Base-by-base conservation (phyloP, 179 eudicot genomes). In the Camellia oleifera region DNA sequence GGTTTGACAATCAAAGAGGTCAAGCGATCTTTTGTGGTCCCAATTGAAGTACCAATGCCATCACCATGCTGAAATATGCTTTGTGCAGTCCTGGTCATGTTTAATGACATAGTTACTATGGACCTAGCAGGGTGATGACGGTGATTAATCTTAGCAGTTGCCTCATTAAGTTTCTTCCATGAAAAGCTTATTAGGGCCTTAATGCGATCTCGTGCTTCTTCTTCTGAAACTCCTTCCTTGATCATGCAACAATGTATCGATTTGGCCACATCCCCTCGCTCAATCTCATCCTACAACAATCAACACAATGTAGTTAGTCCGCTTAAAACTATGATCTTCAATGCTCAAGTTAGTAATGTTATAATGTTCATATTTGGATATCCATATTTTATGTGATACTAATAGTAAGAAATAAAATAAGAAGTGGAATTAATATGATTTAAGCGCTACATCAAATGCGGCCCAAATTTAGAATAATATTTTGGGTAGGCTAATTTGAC, bases 61-160 rank as follows among this genome's bases (percentile, higher is more conserved):
- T 87, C 89, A 15, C 87, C 89, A 40, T 84, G 74, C 13, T 45
- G 61, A 66, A 82, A 84, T 14, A 86, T 80, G 78, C 73, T 83
- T n/a, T 72, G 86, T 23, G 77, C 76, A 9, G 79, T 83, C 52
- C 84, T 48, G 0, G 85, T 82, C 12, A 76, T 65, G 68, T 84
- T 87, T 32, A 84, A 32, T 4, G 83, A 71, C 57, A 69, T 81
- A 0, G 10, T 57, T 60, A 54, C 66, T 5, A 46, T 18, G 66
- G 40, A 32, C 40, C 40, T 32, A 32, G 40, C 40, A 32, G 40
- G 40, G 40, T 32, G 10, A 23, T 76, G 63, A 7, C 53, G 44
- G 5, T 74, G 8, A 32, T 79, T 48, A 32, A 8, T 66, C 45
- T 14, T 66, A 5, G 10, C 44, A 40, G 15, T 11, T 77, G 74